phyloP scores from a whole-genome alignment of 768 basidiomycete genomes.

The Trametes punicea region DNA sequence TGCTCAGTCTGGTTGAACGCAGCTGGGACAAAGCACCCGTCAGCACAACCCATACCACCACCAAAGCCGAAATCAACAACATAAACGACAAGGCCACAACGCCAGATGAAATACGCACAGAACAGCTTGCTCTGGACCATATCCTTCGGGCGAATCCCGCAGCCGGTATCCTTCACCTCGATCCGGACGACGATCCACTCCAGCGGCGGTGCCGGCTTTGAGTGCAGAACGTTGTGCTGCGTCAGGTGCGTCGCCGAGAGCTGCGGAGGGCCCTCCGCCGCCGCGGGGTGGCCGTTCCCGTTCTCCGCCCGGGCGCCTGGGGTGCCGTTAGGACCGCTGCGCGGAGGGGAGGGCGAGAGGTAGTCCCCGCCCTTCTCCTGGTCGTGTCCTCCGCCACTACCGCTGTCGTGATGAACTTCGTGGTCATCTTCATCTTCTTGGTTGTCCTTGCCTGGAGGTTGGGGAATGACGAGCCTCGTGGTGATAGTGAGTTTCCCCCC shows the following conservation, averaged over 20 bases:
- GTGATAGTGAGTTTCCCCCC: slow-evolving; percentile 67
- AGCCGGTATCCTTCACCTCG: slow-evolving; percentile 77
- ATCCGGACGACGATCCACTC: slow-evolving; percentile 80
- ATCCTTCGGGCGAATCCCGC: slow-evolving; percentile 60
- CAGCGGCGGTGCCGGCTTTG: slow-evolving; percentile 36
- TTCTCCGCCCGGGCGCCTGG: background rate
- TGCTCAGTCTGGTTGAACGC: slow-evolving; percentile 79
- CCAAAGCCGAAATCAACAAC: background rate
- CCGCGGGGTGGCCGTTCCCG: background rate
- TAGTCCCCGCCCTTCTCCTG: background rate
- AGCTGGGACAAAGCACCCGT: slow-evolving; percentile 36
- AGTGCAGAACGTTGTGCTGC: slow-evolving; percentile 48
- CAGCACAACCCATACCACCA: no score
- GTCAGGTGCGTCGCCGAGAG: slow-evolving; percentile 37
- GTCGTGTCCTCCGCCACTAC: background rate
- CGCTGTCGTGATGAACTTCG: background rate
- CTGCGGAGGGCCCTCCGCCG: slow-evolving; percentile 4
- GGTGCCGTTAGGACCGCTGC: background rate
- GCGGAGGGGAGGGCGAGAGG: background rate
- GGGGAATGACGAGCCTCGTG: slow-evolving; percentile 54
- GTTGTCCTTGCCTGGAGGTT: background rate
- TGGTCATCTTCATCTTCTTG: slow-evolving; percentile 1
- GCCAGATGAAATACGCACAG: slow-evolving; percentile 54
- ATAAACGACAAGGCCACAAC: background rate
- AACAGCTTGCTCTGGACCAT: slow-evolving; percentile 70